Evolutionary conservation across 140 eudicot genomes (phyloP), one percentile per base, ranked within the genome.

Genomic region (Anethum foeniculum): DNA sequence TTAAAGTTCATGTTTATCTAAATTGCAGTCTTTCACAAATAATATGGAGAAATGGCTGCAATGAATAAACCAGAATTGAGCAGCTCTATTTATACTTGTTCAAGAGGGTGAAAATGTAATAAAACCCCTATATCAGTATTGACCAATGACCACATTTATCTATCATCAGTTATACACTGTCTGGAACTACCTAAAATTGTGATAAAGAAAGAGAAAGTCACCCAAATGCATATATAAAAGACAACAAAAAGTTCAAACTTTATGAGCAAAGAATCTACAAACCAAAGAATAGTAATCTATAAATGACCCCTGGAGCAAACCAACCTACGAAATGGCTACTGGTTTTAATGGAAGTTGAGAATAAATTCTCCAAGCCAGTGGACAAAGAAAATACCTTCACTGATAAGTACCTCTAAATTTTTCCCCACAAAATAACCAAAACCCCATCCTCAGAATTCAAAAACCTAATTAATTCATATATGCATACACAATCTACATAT

Each of bases 261-360:
- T 77, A 15, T 77, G 48, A 52, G 49, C 80, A 77, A 32, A 49
- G 80, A 77, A 77, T 51, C 80, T 54, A 52, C 80, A 77, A 52
- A 52, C 39, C 47, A 77, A 77, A 51, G 27, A 28, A 76, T 27
- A 76, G 38, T 10, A 48, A 49, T 46, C 71, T 8, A 32, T 77
- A 77, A 77, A 77, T 52, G 69, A 52, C 69, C 80, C 67, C 48
- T 10, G 47, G 32, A 77, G 48, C 80, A 21, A 52, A 52, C 69
- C 69, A 77, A 77, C 69, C 47, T 25, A 77, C 23, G 36, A 9
- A 47, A 77, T 32, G 54, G 67, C 60, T 14, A 75, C 79, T 75
- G 62, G 39, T 75, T 75, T 75, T 7, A 75, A 46, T 46, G 79
- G 79, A 47, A 47, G 34, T 46, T 27, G 41, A 27, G 79, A 75